These are phyloP conservation scores for Bidens hawaiensis DNA, from an alignment of 140 eudicot genomes.

Conservation along the genomic window DNA sequence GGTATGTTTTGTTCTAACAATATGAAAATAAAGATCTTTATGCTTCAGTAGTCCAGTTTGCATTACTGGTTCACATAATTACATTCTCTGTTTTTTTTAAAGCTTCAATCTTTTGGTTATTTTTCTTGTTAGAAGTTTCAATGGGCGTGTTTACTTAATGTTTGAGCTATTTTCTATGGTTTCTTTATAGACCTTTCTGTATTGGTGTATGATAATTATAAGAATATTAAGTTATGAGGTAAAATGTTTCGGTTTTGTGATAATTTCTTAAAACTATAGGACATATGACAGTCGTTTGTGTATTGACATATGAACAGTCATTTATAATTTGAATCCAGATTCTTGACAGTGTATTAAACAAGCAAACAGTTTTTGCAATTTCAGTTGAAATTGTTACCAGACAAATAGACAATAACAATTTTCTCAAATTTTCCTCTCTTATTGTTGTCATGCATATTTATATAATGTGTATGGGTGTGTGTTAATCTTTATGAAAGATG, in stretches of 20 bases:
- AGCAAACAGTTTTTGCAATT: background rate
- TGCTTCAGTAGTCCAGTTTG: background rate
- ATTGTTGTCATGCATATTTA: background rate
- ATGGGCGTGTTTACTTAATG: background rate
- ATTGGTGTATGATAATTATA: background rate
- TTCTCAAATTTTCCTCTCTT: background rate
- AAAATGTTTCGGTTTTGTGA: background rate
- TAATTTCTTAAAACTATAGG: background rate
- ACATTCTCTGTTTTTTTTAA: too few species aligned
- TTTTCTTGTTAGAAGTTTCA: too few species aligned
- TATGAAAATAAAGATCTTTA: background rate
- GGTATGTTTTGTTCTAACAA: conserved; percentile 37
- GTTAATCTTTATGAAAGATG: background rate
- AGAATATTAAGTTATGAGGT: background rate
- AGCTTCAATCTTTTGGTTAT: too few species aligned
- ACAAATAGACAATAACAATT: too few species aligned
- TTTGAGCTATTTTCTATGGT: background rate
- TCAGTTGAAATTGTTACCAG: background rate
- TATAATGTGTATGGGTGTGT: background rate
- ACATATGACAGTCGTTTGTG: background rate
- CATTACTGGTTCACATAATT: background rate
- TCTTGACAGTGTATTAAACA: background rate
- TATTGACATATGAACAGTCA: background rate
- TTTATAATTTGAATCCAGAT: background rate
- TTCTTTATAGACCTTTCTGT: background rate